Evolutionary conservation across 2,329 filamentous ascomycete genomes (phyloP), one percentile per base, ranked within the genome.

Genomic region (Aplosporella prunicola): DNA sequence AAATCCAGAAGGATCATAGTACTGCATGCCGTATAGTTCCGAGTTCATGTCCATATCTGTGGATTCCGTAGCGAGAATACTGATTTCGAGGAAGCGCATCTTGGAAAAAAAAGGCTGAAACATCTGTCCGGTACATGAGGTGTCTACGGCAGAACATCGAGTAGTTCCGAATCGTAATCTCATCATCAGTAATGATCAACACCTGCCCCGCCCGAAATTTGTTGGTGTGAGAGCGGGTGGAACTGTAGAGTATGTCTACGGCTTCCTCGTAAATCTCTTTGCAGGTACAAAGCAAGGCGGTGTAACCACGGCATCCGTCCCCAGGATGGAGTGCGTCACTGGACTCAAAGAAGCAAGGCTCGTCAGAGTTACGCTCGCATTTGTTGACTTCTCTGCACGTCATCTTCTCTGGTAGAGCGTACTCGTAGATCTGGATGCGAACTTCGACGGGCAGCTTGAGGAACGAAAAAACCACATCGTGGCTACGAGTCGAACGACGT

Each of bases 131-230:
- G 14, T 37, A 37, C 1, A 4, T 8, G 1, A 17, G 20, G 7
- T 37, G 35, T 2, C 0, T 31, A 18, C 26, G 27, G 5, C 35
- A 37, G 20, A 37, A 31, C 27, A 37, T 23, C 9, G 35, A 20
- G 20, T 16, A 31, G 4, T 10, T 13, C 1, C 5, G 1, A 5
- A 31, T 2, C 5, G 3, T 3, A 7, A 37, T 25, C 3, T 9
- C 6, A 7, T 31, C 3, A 2, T 16, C 9, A 3, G 26, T 10
- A 13, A 31, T 15, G 9, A 14, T n/a, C n/a, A n/a, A n/a, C n/a
- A 1, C 0, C 29, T 2, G 4, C 9, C 2, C 11, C 15, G 11
- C 6, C 29, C 15, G 14, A 2, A 10, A 7, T 23, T 13, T 13
- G n/a, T 20, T 14, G n/a, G 9, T n/a, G 11, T 20, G 11, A 4